These are phyloP conservation scores for Drechslera avenae DNA, from an alignment of 2,329 filamentous ascomycete species.

Conservation along the genomic window DNA sequence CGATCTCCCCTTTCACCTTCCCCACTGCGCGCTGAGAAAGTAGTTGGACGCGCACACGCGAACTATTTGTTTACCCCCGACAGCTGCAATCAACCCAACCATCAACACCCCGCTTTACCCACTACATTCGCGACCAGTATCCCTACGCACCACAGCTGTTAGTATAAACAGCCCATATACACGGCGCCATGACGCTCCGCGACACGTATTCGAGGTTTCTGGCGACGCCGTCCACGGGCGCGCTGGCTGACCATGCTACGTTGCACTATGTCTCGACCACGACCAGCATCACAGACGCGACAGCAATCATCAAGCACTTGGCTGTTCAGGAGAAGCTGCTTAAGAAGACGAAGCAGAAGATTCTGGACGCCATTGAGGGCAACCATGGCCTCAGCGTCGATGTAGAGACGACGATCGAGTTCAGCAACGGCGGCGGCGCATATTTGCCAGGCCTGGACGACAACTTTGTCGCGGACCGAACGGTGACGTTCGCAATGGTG, in stretches of 20 bases:
- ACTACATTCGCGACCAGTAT: slow-evolving; percentile 10
- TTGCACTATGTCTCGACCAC: slow-evolving; percentile 89
- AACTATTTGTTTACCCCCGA: slow-evolving; percentile 19
- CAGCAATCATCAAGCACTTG: slow-evolving; percentile 84
- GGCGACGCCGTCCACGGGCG: slow-evolving; percentile 49
- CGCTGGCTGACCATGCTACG: slow-evolving; percentile 53
- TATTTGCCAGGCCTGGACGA: slow-evolving; percentile 91
- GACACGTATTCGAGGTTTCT: slow-evolving; percentile 56
- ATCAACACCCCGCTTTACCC: slow-evolving; percentile 14
- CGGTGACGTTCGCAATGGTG: slow-evolving; percentile 81
- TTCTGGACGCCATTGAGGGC: slow-evolving; percentile 76
- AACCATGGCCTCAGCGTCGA: slow-evolving; percentile 73
- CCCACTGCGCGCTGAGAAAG: slow-evolving; percentile 6
- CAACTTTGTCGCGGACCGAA: slow-evolving; percentile 87
- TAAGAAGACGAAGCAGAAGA: slow-evolving; percentile 80
- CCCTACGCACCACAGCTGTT: slow-evolving; percentile 18
- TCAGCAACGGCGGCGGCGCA: slow-evolving; percentile 77
- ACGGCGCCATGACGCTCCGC: slow-evolving; percentile 33
- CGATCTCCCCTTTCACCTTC: slow-evolving; percentile 21
- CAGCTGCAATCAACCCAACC: slow-evolving; percentile 10
- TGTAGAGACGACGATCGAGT: slow-evolving; percentile 81
- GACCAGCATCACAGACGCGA: slow-evolving; percentile 70
- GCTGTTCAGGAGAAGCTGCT: slow-evolving; percentile 72
- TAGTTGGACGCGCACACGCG: slow-evolving; percentile 8
- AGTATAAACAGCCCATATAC: slow-evolving; percentile 9